phyloP scores from a whole-genome alignment of 495 filamentous ascomycete species.

The Neurospora tetrasperma region DNA sequence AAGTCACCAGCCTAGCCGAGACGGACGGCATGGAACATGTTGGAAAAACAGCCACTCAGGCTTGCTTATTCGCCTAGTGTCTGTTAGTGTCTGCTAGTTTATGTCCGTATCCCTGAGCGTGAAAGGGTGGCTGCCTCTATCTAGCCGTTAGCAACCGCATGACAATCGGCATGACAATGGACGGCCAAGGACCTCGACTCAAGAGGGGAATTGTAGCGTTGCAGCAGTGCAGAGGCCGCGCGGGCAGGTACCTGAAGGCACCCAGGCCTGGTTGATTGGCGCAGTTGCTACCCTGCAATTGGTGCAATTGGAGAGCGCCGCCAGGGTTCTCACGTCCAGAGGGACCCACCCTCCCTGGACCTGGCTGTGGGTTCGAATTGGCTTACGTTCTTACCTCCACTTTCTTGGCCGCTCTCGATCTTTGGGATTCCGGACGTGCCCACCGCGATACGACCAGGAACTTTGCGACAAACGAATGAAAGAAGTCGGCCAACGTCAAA shows the following conservation, averaged over 20 bases:
- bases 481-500: neutral
- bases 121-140: neutral
- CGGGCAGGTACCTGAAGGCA: neutral
- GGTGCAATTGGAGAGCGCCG: neutral
- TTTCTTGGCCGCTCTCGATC: neutral
- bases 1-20: slow-evolving; percentile 5
- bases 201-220: neutral
- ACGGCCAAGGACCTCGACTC: neutral
- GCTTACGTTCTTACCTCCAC: neutral
- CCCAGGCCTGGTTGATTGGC: neutral
- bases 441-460: neutral
- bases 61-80: neutral
- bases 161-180: neutral
- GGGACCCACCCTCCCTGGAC: neutral
- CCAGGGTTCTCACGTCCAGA: neutral
- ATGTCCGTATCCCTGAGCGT: neutral
- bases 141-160: neutral
- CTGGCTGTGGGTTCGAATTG: neutral
- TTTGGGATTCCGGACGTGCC: neutral
- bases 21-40: slow-evolving; percentile 15
- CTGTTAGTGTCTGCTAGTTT: neutral
- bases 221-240: neutral
- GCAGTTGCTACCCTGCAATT: neutral
- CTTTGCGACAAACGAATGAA: neutral
- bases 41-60: slow-evolving; percentile 12